A percentile compares a stretch with the other conserved stretches of the same genome.
These are phyloP conservation scores for Ophiosphaerella korrae DNA, from an alignment of 2,329 filamentous ascomycete genomes.

Conservation along the genomic window DNA sequence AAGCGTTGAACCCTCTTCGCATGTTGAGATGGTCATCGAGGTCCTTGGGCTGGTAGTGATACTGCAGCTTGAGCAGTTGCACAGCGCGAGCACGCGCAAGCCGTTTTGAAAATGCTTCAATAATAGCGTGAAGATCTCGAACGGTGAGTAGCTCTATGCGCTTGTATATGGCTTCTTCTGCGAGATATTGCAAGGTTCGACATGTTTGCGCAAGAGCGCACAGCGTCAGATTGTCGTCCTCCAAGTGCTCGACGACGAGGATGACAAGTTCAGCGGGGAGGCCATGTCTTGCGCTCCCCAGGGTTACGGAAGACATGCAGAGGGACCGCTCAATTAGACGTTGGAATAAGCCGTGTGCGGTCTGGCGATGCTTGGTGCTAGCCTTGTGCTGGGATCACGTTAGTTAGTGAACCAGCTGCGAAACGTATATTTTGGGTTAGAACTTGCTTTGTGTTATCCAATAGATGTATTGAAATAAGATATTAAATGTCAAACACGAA, in stretches of 20 bases:
- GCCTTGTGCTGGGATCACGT: background rate
- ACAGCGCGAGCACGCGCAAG: conserved; percentile 35
- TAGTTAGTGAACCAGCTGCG: background rate
- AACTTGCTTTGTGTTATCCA: too few relatives aligned
- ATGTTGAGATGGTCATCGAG: conserved; percentile 27
- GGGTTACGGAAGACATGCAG: conserved; percentile 21
- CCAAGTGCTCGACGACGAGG: conserved; percentile 34
- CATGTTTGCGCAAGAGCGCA: conserved; percentile 38
- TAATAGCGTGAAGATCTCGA: conserved; percentile 29
- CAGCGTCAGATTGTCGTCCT: conserved; percentile 26
- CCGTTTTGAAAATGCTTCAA: conserved; percentile 29
- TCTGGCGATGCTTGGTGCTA: background rate
- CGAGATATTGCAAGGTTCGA: conserved; percentile 33
- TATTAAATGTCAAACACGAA: too few relatives aligned
- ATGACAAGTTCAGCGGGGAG: conserved; percentile 39
- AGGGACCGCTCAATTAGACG: background rate
- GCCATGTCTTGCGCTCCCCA: conserved; percentile 16
- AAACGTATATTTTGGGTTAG: too few relatives aligned
- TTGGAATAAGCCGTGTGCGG: background rate
- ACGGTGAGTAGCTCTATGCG: conserved; percentile 36
- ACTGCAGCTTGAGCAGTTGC: conserved; percentile 40
- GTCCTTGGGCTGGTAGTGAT: conserved; percentile 25
- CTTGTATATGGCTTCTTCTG: conserved; percentile 41
- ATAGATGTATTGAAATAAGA: too few relatives aligned
- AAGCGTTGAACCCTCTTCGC: conserved; percentile 35